Base-by-base conservation (phyloP, 2,329 filamentous ascomycete species). In the Coleophoma crateriformis region DNA sequence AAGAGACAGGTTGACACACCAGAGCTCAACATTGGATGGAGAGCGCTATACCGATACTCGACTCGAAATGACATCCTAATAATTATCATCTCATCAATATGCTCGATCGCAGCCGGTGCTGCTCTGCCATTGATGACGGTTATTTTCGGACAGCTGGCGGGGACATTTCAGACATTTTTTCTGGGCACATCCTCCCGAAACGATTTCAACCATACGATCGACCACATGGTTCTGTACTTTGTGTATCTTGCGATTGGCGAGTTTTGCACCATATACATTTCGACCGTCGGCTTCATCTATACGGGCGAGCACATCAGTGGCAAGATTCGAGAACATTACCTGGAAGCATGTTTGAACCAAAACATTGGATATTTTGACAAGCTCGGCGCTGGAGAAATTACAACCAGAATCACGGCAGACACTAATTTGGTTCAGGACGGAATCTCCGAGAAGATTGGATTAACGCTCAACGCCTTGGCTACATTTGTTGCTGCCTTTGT, bases 331-430 rank as follows among this genome's bases (percentile, higher is more conserved):
- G 81, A 88, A 64, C 79, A 88, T 58, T 97, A 97, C 61, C 79
- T 99, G 7, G 79, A 84, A 59, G 89, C 87, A 54, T 91, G 90
- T 63, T 73, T 95, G 72, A 82, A 82, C 53, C 90, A 95, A 66
- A 95, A 96, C 65, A 92, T 95, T 65, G 90, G 82, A 42, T 95
- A 89, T 68, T 95, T 95, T 68, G 94, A 97, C 68, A 94, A 94
- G 62, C 78, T 96, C 13, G 92, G 91, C 46, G 87, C 90, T 33
- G 91, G 92, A 51, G 94, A 96, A 69, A 88, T 97, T 53, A 96
- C 91, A 0, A 96, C 91, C 1, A 85, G 91, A 55, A 96, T 96
- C 59, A 97, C 92, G 0, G 86, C 91, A 11, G 92, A 97, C 66
- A 95, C 90, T 41, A 96, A 96, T 62, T 74, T 95, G 47, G 85